Evolutionary conservation across 2,329 filamentous ascomycete genomes (phyloP), one percentile per base, ranked within the genome.

Genomic region (Diaporthe citrichinensis): DNA sequence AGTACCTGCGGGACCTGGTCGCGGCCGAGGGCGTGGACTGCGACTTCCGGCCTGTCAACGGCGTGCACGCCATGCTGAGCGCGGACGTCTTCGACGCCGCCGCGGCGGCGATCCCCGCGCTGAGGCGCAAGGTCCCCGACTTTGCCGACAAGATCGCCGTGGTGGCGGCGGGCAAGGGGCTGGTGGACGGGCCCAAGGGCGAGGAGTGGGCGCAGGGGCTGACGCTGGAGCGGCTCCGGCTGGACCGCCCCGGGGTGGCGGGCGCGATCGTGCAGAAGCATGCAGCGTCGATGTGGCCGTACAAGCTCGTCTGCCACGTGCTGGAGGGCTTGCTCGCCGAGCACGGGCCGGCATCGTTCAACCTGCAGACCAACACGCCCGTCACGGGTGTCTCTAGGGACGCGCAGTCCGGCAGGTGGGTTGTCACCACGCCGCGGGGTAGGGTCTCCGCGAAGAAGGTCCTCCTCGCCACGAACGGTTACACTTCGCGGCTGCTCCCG

Each of bases 381-480:
- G 94, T 92, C 1, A 87, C 86, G 9, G 81, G 83, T 15, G 80
- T 92, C 41, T 15, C 79, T 76, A 44, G 74, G 78, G 44, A 73
- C 71, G 34, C 49, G 25, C 55, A 78, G 8, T 71, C 77, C 39
- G 69, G 62, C 10, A 78, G 74, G 57, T 96, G 94, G 91, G 86
- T 87, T 0, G 85, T 95, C 0, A 86, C 91, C 62, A 97, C 95
- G 0, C 83, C 87, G 0, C 91, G 95, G 31, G 95, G 95, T n/a
- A 86, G 84, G 57, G 88, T 97, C 73, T 82, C 82, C 0, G 88
- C 95, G 1, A 84, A 86, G 17, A 88, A 90, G 46, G 90, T 98
- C 28, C 88, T 98, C 25, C 88, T 98, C 23, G 93, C 94, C 6
- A 96, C 94, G 0, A 98, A 98, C 81, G 96, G 88, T 4, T 97